These are phyloP conservation scores for Fusarium protoensiforme DNA, from an alignment of 2,329 filamentous ascomycete species.

Conservation along the genomic window DNA sequence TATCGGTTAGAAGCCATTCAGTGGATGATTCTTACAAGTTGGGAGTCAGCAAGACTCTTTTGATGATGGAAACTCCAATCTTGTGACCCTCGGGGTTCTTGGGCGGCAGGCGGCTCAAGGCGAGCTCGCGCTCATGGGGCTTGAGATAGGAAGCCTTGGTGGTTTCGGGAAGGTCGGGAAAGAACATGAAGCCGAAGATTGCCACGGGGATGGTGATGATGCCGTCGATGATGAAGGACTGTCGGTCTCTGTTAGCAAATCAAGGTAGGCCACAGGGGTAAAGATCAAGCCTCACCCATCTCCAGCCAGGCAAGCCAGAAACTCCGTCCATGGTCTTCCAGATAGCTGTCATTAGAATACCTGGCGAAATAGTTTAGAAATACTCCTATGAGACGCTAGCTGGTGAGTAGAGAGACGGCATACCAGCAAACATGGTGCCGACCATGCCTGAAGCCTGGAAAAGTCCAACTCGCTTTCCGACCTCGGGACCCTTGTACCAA, in stretches of 20 bases:
- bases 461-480: conserved; percentile 67
- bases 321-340: neutral
- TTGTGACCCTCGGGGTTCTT: conserved; percentile 41
- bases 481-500: conserved; percentile 65
- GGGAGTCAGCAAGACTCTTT: conserved; percentile 26
- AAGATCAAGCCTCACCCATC: neutral
- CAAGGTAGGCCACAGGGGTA: neutral
- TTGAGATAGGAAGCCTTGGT: conserved; percentile 50
- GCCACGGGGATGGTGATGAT: conserved; percentile 54
- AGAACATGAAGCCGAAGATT: conserved; percentile 60
- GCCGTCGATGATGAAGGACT: neutral
- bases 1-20: neutral
- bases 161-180: conserved; percentile 60
- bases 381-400: conserved; percentile 41
- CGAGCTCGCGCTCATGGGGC: conserved; percentile 52
- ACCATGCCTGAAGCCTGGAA: conserved; percentile 67
- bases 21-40: conserved; percentile 30
- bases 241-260: neutral
- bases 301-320: neutral
- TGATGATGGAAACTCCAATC: conserved; percentile 36
- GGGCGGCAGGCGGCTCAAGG: conserved; percentile 48
- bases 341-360: neutral
- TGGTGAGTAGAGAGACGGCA: conserved; percentile 50
- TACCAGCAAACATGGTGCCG: conserved; percentile 67
- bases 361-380: neutral